Conservation (phyloP, 108 stramenopile species). For the Nitzschia palea region DNA sequence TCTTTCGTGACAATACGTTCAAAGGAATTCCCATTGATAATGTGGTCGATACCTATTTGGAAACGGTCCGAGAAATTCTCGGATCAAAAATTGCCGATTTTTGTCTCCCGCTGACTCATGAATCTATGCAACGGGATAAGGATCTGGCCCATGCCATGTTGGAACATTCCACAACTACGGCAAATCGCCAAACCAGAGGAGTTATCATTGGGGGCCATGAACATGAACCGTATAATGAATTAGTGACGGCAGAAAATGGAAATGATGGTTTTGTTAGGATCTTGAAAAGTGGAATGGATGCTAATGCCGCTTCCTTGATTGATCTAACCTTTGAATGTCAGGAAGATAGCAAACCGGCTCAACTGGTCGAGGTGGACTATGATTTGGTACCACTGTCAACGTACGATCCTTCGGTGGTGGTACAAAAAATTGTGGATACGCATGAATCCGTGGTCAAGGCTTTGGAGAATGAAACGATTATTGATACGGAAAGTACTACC, state of each 20-base stretch:
- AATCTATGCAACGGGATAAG: slow-evolving; percentile 48
- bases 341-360: neutral
- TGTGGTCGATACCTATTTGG: slow-evolving; percentile 39
- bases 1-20: slow-evolving; percentile 72
- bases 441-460: slow-evolving; percentile 49
- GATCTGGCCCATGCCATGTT: slow-evolving; percentile 51
- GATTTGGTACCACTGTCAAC: slow-evolving; percentile 40
- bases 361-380: slow-evolving; percentile 23
- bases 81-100: slow-evolving; percentile 19
- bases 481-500: slow-evolving; percentile 28
- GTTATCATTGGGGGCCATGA: slow-evolving; percentile 86
- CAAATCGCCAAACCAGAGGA: slow-evolving; percentile 20
- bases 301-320: slow-evolving; percentile 53
- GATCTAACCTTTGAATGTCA: slow-evolving; percentile 57
- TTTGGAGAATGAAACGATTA: slow-evolving; percentile 59
- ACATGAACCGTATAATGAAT: slow-evolving; percentile 58
- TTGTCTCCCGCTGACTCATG: slow-evolving; percentile 74
- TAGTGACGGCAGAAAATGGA: slow-evolving; percentile 19
- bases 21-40: slow-evolving; percentile 56
- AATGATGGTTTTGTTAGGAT: slow-evolving; percentile 32
- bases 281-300: slow-evolving; percentile 71
- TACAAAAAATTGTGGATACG: slow-evolving; percentile 50
- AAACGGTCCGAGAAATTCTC: neutral
- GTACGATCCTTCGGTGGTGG: slow-evolving; percentile 41
- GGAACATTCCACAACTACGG: neutral